Base-by-base conservation (phyloP, 306 rosid genomes). In the Gleditsia sinensis region DNA sequence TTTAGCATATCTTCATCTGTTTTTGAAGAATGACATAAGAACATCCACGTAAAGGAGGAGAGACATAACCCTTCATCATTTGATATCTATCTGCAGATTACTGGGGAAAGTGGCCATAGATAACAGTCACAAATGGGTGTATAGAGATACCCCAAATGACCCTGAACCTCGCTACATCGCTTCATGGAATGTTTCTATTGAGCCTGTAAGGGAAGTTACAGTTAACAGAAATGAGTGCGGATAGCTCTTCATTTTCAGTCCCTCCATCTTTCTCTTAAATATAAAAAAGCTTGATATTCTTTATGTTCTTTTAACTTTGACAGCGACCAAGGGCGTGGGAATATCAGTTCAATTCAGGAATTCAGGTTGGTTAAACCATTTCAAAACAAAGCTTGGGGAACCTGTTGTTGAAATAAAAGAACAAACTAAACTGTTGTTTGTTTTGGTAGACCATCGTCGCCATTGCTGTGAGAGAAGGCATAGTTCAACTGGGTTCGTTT, bases 251-350 rank as follows among this genome's bases (percentile, higher is more conserved):
- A 72, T 5, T 45, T 77, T 57, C 3, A 54, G 2, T 27, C 55
- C 9, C 48, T 42, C 53, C 51, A 14, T 20, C 43, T 45, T 19
- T 69, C 30, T 49, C 53, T 27, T 27, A 32, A 64, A 65, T 39
- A 6, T 48, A 12, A 54, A 46, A 25, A 4, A 45, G 17, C 13
- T 14, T 68, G 50, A 34, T 70, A n/a, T 32, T 77, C 28, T 24
- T 25, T 4, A 40, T 19, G 7, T 25, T 10, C 30, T 16, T 56
- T 34, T 50, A 30, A 71, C 53, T 51, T 27, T 30, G 24, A 46
- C 81, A 94, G 98, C 91, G 88, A 81, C 98, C 98, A 68, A 84
- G 83, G 50, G 97, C 96, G 17, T 94, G 97, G 98, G 91, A 85
- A 39, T 78, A 76, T 85, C 97, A 94, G 72, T 91, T 91, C 86